Base-by-base conservation (phyloP, 768 basidiomycete species). In the Artomyces pyxidatus region DNA sequence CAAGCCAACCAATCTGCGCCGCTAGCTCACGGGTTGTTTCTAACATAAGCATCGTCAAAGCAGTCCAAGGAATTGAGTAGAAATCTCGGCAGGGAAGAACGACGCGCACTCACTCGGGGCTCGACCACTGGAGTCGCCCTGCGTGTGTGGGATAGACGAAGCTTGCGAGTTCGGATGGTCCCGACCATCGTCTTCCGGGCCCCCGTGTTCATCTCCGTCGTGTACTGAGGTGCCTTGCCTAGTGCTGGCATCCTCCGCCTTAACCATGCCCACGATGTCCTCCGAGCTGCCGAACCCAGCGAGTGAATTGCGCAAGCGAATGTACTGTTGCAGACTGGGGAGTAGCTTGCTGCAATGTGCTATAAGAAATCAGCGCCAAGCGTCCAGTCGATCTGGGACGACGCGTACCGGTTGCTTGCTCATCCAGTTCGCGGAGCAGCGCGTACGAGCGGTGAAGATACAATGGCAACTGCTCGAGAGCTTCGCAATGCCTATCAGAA, bases 381-480 rank as follows among this genome's bases (percentile, higher is more conserved):
- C n/a, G 26, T 26, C 39, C 37, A 30, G 16, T 17, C 16, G 7
- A 27, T 26, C n/a, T 14, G 53, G 44, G 28, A 6, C n/a, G 28
- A 25, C 3, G 11, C 54, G 48, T 30, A 53, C 54, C 47, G 19
- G 45, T 55, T 7, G 52, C 42, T 21, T 55, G 54, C 37, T 49
- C 46, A 23, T 55, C 54, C 16, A 55, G 26, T 39, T 55, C 54
- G 32, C 54, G 47, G 19, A 55, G 30, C n/a, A 55, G 42, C 19
- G 54, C 23, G 43, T 45, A 55, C 27, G 51, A 48, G 32, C 54
- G 51, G 39, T 55, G 54, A 37, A 55, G 23, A 28, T 55, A 55
- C 47, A 55, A 41, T n/a, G 54, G 54, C 19, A 55, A 47, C 47
- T 54, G 52, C 40, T 55, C 54, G 16, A 53, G 39, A 38, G 51